phyloP scores from a whole-genome alignment of 257 asterid genomes.

The Nicotiana paniculata region DNA sequence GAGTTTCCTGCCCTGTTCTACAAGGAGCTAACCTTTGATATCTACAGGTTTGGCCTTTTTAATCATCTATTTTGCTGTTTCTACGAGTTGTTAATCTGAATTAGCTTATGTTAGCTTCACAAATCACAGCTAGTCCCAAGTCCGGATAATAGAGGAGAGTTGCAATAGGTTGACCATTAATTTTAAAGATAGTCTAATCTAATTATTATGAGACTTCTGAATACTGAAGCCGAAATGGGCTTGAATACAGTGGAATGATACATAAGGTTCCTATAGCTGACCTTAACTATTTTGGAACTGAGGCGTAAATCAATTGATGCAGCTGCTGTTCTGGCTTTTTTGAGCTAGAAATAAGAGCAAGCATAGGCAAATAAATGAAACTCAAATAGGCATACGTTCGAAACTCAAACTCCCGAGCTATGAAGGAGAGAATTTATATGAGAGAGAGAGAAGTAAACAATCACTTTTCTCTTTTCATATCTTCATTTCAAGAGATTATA shows the following conservation, averaged over 20 bases:
- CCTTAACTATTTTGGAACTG: neutral
- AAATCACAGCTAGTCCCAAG: neutral
- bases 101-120: neutral
- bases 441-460: neutral
- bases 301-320: neutral
- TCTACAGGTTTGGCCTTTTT: slow-evolving; percentile 55
- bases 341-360: neutral
- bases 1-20: slow-evolving; percentile 78
- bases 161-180: neutral
- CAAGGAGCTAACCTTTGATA: slow-evolving; percentile 68
- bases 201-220: neutral
- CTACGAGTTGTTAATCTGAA: neutral
- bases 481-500: neutral
- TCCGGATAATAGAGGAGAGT: too few species aligned
- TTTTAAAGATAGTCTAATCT: neutral
- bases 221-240: neutral
- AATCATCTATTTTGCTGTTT: neutral
- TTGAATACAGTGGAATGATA: neutral
- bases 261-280: neutral
- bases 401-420: neutral
- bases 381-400: neutral
- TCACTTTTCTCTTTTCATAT: neutral
- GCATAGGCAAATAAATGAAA: neutral
- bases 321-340: neutral
- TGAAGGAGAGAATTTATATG: neutral